phyloP scores from a whole-genome alignment of 2,329 filamentous ascomycete genomes.

The Fusarium brachygibbosum region DNA sequence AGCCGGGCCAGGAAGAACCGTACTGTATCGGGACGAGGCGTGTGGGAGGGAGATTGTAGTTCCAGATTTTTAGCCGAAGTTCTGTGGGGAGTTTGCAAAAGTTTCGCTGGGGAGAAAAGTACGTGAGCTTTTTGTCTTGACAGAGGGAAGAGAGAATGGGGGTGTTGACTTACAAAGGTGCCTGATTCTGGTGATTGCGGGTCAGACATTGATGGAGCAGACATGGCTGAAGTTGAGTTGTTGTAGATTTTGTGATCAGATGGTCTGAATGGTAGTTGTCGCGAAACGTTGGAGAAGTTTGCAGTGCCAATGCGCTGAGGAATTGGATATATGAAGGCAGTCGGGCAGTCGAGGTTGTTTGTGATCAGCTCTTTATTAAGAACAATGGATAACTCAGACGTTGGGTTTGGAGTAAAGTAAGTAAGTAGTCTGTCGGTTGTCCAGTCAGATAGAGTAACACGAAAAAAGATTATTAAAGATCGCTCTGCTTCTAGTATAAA shows the following conservation, averaged over 20 bases:
- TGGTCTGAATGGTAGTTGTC: neutral
- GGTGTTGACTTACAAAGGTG: conserved; percentile 37
- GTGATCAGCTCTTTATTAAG: neutral
- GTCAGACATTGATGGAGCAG: conserved; percentile 14
- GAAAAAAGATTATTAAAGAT: neutral
- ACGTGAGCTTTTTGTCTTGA: neutral
- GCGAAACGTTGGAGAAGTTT: conserved; percentile 4
- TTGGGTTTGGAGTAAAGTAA: conserved; percentile 1
- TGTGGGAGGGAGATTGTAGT: conserved; percentile 57
- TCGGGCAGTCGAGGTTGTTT: neutral
- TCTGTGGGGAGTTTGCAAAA: conserved; percentile 62
- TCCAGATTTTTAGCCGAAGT: conserved; percentile 64
- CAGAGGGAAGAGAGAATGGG: neutral
- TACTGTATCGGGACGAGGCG: conserved; percentile 62
- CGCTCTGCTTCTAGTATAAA: neutral
- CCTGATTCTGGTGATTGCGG: conserved; percentile 8
- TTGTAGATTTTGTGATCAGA: neutral
- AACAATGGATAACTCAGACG: neutral
- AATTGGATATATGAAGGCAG: neutral
- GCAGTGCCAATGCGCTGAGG: neutral
- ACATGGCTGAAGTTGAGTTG: conserved; percentile 12
- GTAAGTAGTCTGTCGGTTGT: neutral
- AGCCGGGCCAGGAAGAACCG: conserved; percentile 51
- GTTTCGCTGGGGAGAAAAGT: conserved; percentile 51
- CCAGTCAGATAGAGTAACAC: neutral